Evolutionary conservation across 139 green algal species (phyloP), one percentile per base, ranked within the genome.

Genomic region (Micromonas commoda): DNA sequence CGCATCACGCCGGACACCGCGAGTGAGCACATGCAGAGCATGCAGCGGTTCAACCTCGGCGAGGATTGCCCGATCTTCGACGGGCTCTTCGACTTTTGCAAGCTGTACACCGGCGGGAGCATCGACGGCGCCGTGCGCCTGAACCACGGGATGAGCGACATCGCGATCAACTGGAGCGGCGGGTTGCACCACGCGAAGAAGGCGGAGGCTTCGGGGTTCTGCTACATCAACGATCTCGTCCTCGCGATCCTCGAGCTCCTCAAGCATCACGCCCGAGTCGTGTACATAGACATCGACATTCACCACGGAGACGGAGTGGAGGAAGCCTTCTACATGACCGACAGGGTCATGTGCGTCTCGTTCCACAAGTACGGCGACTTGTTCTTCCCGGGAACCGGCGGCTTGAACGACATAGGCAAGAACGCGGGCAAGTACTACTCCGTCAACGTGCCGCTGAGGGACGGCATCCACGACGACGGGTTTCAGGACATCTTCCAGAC

Each of bases 161-260:
- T 96, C 4, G 93, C 91, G 29, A 96, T 99, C 86, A 98, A 99
- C 85, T 99, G 95, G 95, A 83, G 90, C 2, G 95, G 95, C 0
- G 95, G 95, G 2, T 86, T 99, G 78, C 95, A 99, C 82, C 95
- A 99, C 64, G 95, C 92, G 45, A 98, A 98, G 82, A 98, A 97
- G 86, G 81, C 71, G 1, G 88, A 97, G 82, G 92, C 89, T 31
- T 80, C 37, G 72, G 93, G 95, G 20, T 99, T 99, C 71, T 99
- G 95, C 81, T 99, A 97, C 71, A 82, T 97, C 0, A 99, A 99
- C 81, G 95, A 99, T 83, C 86, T 97, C 35, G 95, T 99, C 73
- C 85, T 99, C 38, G 95, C 86, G 67, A 97, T 97, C 34, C 82
- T 99, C 68, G 95, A 98, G 85, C 88, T 99, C 73, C 91, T 99